phyloP scores from a whole-genome alignment of 345 rosid species.

The sweet orange (Citrus sinensis) region DNA sequence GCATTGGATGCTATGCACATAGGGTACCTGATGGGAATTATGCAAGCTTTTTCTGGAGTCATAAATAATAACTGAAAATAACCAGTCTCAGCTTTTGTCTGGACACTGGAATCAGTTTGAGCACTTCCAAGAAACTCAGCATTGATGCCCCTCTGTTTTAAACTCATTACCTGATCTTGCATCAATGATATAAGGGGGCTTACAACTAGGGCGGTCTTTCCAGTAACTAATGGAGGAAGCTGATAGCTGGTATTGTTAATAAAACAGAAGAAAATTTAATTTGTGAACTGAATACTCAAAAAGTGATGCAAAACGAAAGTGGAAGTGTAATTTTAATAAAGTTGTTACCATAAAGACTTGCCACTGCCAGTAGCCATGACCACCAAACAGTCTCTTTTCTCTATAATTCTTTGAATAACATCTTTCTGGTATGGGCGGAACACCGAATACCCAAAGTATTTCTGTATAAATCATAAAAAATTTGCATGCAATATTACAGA shows the following conservation, averaged over 20 bases:
- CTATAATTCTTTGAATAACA: conserved; percentile 30
- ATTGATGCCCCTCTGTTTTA: conserved; percentile 40
- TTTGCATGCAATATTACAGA: no score
- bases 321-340: neutral
- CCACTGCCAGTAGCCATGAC: conserved; percentile 59
- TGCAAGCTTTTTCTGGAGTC: conserved; percentile 49
- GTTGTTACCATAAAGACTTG: conserved; percentile 40
- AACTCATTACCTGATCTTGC: conserved; percentile 55
- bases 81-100: conserved; percentile 35
- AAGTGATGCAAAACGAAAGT: neutral
- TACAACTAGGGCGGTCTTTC: conserved; percentile 36
- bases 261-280: neutral
- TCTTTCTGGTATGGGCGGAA: conserved; percentile 46
- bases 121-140: conserved; percentile 47
- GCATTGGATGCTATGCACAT: neutral
- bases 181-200: conserved; percentile 51
- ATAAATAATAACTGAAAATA: conserved; percentile 35
- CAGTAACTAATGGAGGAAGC: conserved; percentile 39
- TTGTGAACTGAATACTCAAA: neutral
- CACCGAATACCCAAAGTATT: conserved; percentile 35
- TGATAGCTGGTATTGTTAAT: conserved; percentile 28
- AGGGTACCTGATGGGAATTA: conserved; percentile 31
- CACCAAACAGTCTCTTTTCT: conserved; percentile 35
- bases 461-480: conserved; percentile 10
- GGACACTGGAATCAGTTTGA: conserved; percentile 38